Base-by-base conservation (phyloP, 75 land plant genomes). In the Cunninghamia lanceolata region DNA sequence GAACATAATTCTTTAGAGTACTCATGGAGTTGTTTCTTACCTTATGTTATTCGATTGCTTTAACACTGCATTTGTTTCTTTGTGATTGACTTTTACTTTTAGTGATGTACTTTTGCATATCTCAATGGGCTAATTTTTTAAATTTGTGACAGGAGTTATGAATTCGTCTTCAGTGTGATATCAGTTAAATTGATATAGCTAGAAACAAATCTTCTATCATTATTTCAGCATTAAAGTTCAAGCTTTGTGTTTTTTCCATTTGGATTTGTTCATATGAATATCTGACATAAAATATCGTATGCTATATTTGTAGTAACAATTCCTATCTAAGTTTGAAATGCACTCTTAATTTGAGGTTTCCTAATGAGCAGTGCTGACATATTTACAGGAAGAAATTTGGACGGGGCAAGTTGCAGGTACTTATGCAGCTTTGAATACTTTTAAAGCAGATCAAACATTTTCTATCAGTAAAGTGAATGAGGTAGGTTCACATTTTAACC, bases 391-490 rank as follows among this genome's bases (percentile, higher is more conserved):
- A 86, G 91, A 88, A 40, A 83, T 81, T 88, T 97, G 99, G 99
- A 91, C 93, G 85, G 99, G 99, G 40, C 86, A 85, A 54, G 83
- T 88, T 84, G 99, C 99, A 85, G 97, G 94, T 73, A 85, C 91
- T 80, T 88, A 89, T 86, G 91, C 88, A 66, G 99, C 98, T 14
- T 40, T 92, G 28, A 82, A 85, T 68, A 87, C 85, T n/a, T 96
- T 97, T 73, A 93, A 93, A 87, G 99, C 97, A 70, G 96, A 91
- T 25, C 88, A 88, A 59, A 91, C 95, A 50, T 93, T 87, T 92
- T 88, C 96, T 53, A 85, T 95, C 45, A 86, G 91, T 16, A 89
- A 88, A 78, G 56, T 96, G 75, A 80, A 85, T 3, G 86, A 94
- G 95, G 99, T 97, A 43, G 82, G 45, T 85, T 78, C 8, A 56